These are phyloP conservation scores for Zygoascus flipseniorum DNA, from an alignment of 805 yeast species.

Conservation along the genomic window DNA sequence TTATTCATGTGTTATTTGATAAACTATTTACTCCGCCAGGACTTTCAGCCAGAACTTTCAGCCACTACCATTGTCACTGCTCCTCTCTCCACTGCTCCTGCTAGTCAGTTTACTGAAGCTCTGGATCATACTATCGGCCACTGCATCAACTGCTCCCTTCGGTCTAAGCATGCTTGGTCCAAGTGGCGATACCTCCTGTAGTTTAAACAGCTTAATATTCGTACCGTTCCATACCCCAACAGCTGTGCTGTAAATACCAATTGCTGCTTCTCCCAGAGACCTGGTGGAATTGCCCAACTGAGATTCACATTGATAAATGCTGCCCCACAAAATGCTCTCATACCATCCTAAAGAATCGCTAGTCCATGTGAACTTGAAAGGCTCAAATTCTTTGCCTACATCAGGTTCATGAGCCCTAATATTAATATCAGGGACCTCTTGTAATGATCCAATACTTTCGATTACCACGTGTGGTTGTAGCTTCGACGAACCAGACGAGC, in stretches of 20 bases:
- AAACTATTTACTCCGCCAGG: not conserved
- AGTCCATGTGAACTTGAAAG: conserved; percentile 55
- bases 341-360: conserved; percentile 68
- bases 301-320: conserved; percentile 33
- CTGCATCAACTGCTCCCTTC: conserved; percentile 38
- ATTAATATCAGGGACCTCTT: conserved; percentile 10
- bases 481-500: conserved; percentile 2
- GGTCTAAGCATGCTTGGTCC: conserved; percentile 35
- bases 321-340: conserved; percentile 53
- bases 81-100: not conserved
- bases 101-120: conserved; percentile 26
- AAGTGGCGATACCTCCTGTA: conserved; percentile 33
- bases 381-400: conserved; percentile 29
- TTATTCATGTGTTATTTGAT: not conserved
- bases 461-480: conserved; percentile 18
- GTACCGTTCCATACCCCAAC: conserved; percentile 49
- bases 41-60: not conserved
- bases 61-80: not conserved
- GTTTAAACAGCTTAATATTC: conserved; percentile 40
- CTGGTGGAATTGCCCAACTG: conserved; percentile 4
- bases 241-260: conserved; percentile 18
- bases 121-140: conserved; percentile 41
- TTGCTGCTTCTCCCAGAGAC: conserved; percentile 11
- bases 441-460: conserved; percentile 14
- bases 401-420: conserved; percentile 9